Conservation (phyloP, 148 eudicot species). For the Persicaria tinctoria region DNA sequence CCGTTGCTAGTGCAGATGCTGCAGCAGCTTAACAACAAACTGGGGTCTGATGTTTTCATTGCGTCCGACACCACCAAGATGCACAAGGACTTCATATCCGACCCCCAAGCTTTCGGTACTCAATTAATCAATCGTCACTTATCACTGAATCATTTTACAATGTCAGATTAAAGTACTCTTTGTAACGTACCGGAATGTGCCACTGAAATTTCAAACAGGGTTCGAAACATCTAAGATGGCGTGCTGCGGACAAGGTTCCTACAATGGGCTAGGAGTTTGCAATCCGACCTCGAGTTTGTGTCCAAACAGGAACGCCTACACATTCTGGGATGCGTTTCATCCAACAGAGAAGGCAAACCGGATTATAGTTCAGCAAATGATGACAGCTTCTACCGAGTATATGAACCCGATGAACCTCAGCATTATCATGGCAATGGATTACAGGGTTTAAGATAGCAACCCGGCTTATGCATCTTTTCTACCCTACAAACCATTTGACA, state of each 20-base stretch:
- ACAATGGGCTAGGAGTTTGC: conserved; percentile 66
- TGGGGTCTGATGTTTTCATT: conserved; percentile 49
- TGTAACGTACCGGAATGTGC: too few species aligned
- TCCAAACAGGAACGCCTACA: conserved; percentile 37
- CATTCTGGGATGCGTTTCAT: conserved; percentile 77
- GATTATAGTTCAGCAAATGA: conserved; percentile 47
- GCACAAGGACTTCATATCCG: conserved; percentile 40
- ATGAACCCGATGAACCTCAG: conserved; percentile 82
- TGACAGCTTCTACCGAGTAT: conserved; percentile 39
- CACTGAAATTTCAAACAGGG: too few species aligned
- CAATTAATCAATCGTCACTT: too few species aligned
- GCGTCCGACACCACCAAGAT: conserved; percentile 35
- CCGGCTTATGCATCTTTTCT: background rate
- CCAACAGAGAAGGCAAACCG: conserved; percentile 62
- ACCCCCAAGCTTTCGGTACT: conserved; percentile 66
- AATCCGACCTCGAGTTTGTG: conserved; percentile 44
- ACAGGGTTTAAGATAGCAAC: conserved; percentile 14
- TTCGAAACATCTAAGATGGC: too few species aligned
- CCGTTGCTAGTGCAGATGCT: too few species aligned
- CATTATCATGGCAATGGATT: conserved; percentile 52
- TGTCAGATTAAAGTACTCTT: too few species aligned
- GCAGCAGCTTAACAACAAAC: conserved; percentile 23
- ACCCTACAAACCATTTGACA: background rate
- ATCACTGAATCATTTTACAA: too few species aligned
- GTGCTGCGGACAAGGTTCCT: conserved; percentile 86